Conservation (phyloP, 257 asterid genomes). For the Solanum sparsipilum region DNA sequence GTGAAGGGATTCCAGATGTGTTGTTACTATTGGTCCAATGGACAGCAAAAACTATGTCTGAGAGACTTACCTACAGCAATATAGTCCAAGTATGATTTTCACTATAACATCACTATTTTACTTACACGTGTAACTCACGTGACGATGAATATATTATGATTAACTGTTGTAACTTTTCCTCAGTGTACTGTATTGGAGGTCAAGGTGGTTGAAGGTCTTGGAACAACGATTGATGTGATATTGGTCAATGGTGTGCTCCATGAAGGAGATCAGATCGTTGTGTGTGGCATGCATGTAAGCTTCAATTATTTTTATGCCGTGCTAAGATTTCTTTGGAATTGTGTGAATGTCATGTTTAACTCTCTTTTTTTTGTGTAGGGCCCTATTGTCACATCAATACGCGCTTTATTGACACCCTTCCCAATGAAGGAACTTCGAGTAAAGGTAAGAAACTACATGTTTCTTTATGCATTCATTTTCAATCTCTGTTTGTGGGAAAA, state of each 20-base stretch:
- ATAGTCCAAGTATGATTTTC: background rate
- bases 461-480: too few relatives aligned
- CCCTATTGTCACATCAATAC: background rate
- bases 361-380: background rate
- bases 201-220: background rate
- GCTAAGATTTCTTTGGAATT: too few relatives aligned
- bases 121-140: too few relatives aligned
- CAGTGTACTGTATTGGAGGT: background rate
- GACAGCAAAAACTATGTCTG: background rate
- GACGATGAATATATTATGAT: too few relatives aligned
- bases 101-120: too few relatives aligned
- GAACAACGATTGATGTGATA: background rate
- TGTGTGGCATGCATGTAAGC: background rate
- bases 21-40: slow-evolving; percentile 22
- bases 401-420: background rate
- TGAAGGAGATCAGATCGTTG: background rate
- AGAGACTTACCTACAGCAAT: background rate
- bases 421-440: background rate
- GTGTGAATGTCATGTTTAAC: too few relatives aligned
- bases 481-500: too few relatives aligned
- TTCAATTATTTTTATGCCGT: too few relatives aligned
- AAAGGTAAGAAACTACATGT: background rate
- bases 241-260: background rate
- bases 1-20: slow-evolving; percentile 90
- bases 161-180: too few relatives aligned